A percentile compares a stretch with the other conserved stretches of the same genome.
phyloP scores from a whole-genome alignment of 495 filamentous ascomycete species.

The Neurospora africana region DNA sequence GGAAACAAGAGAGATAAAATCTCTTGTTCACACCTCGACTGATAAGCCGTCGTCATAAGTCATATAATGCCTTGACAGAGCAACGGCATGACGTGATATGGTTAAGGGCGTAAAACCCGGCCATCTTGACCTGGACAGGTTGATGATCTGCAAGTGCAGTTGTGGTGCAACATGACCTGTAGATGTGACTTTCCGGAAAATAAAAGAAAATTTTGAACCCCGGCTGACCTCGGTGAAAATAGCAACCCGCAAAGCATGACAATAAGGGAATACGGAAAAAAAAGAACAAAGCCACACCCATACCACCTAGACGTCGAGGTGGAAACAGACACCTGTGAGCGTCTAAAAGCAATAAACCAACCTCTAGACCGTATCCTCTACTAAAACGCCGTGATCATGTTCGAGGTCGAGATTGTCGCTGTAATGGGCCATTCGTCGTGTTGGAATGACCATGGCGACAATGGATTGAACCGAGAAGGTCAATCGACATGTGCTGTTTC shows the following conservation, averaged over 20 bases:
- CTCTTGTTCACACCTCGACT: not conserved
- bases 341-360: constrained; percentile 14
- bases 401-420: constrained; percentile 2
- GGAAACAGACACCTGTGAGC: not conserved
- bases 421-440: not conserved
- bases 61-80: not conserved
- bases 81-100: not conserved
- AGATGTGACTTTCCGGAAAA: not conserved
- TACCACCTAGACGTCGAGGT: not conserved
- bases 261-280: not conserved
- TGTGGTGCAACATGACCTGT: not conserved
- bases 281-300: not conserved
- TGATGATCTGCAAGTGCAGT: not conserved
- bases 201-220: not conserved
- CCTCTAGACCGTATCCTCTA: constrained; percentile 17
- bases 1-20: not conserved
- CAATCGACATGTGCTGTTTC: not conserved
- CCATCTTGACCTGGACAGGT: not conserved
- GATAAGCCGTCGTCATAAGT: not conserved
- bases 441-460: not conserved
- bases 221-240: not conserved
- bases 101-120: not conserved
- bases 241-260: not conserved
- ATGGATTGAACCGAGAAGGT: not conserved
- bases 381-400: constrained; percentile 14